Conservation (phyloP, 192 early-diverging fungal species). For the Entomortierella parvispora region DNA sequence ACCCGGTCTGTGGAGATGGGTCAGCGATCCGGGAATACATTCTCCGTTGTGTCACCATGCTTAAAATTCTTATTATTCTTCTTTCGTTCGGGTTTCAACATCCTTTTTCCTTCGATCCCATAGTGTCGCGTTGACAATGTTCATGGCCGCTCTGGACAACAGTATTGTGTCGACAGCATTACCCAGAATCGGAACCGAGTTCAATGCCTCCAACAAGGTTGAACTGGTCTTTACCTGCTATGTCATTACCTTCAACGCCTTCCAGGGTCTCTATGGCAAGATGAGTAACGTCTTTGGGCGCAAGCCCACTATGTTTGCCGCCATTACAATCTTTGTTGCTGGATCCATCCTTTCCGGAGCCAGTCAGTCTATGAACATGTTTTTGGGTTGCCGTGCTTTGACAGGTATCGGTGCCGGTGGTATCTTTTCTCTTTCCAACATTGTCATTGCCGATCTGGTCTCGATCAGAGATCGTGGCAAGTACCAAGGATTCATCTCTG, state of each 20-base stretch:
- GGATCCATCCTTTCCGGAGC: slow-evolving; percentile 50
- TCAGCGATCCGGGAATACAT: neutral
- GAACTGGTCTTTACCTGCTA: slow-evolving; percentile 53
- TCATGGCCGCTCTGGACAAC: slow-evolving; percentile 68
- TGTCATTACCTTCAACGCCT: slow-evolving; percentile 45
- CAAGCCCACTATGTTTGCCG: slow-evolving; percentile 39
- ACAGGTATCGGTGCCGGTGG: slow-evolving; percentile 65
- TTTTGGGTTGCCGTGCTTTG: slow-evolving; percentile 42
- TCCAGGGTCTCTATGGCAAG: slow-evolving; percentile 57
- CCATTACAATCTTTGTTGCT: slow-evolving; percentile 26
- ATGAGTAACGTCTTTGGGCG: slow-evolving; percentile 53
- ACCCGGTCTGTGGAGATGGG: neutral
- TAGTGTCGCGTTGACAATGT: slow-evolving; percentile 59
- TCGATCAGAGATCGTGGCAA: slow-evolving; percentile 82
- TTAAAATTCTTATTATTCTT: neutral
- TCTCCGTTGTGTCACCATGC: neutral
- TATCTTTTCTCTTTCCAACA: slow-evolving; percentile 76
- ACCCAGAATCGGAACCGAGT: slow-evolving; percentile 61
- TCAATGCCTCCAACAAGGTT: slow-evolving; percentile 36
- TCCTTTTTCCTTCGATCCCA: neutral
- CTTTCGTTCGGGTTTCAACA: neutral
- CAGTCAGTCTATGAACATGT: slow-evolving; percentile 43
- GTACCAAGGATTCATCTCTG: slow-evolving; percentile 79
- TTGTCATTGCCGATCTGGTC: slow-evolving; percentile 89
- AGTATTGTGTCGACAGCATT: slow-evolving; percentile 72